Percentiles rank a stretch among this genome's conserved stretches.
phyloP scores from a whole-genome alignment of 164 flowering plant genomes.

The Paratinospora sagittata region DNA sequence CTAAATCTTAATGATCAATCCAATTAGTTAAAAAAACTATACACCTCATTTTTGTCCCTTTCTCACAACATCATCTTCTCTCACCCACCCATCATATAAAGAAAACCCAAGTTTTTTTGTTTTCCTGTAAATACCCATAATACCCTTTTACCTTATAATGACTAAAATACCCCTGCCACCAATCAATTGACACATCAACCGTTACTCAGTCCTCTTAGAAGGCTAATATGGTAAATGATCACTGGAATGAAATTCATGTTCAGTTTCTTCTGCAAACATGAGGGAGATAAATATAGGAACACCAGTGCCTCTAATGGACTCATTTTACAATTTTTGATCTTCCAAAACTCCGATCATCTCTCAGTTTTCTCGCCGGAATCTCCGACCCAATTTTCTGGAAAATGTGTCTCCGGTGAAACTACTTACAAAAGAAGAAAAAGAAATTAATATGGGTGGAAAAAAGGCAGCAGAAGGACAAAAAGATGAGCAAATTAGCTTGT shows the following conservation, averaged over 20 bases:
- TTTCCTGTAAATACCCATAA: background rate
- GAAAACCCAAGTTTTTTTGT: background rate
- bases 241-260: conserved; percentile 9
- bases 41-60: conserved; percentile 8
- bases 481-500: conserved; percentile 9
- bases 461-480: conserved; percentile 6
- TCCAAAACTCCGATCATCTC: conserved; percentile 1
- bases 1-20: background rate
- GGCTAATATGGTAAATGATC: conserved; percentile 23
- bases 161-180: conserved; percentile 3
- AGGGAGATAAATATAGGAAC: conserved; percentile 10
- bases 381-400: conserved; percentile 3
- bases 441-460: conserved; percentile 45
- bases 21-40: background rate
- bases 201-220: conserved; percentile 5
- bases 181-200: conserved; percentile 7
- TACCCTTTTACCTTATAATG: background rate
- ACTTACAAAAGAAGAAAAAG: conserved; percentile 13
- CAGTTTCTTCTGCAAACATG: conserved; percentile 11
- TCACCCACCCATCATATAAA: background rate
- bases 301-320: background rate
- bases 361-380: conserved; percentile 2
- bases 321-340: background rate
- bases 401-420: conserved; percentile 18
- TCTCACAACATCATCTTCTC: background rate